Percentiles rank a stretch among this genome's conserved stretches.
These are phyloP conservation scores for Kentomonas sorsogonicus DNA, from an alignment of 208 protist species.

Conservation along the genomic window DNA sequence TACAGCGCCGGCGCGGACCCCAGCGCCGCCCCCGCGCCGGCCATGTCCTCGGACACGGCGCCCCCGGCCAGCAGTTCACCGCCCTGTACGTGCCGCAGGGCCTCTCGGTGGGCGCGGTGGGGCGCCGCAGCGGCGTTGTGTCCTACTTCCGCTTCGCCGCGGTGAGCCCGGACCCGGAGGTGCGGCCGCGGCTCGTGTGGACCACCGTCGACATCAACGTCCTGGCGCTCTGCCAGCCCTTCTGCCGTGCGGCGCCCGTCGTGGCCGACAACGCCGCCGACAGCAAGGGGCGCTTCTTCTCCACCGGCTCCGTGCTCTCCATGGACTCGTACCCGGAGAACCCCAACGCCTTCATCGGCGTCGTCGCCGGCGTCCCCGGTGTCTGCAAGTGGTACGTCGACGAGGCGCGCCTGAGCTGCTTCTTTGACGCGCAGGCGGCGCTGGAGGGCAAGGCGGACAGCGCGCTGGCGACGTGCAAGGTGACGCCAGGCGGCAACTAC, in stretches of 20 bases:
- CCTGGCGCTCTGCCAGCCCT: slow-evolving; percentile 47
- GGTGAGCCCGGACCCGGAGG: slow-evolving; percentile 22
- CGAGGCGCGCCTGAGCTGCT: slow-evolving; percentile 59
- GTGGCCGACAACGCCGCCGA: slow-evolving; percentile 18
- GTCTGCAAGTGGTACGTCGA: slow-evolving; percentile 82
- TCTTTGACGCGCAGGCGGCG: slow-evolving; percentile 47
- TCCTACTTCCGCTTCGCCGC: slow-evolving; percentile 63
- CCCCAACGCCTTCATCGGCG: slow-evolving; percentile 68
- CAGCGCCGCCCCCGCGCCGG: slow-evolving; percentile 18
- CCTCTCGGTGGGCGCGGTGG: slow-evolving; percentile 64
- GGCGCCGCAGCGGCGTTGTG: slow-evolving; percentile 51
- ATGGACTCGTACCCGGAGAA: slow-evolving; percentile 74
- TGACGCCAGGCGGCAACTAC: slow-evolving; percentile 71
- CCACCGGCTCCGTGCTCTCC: slow-evolving; percentile 40
- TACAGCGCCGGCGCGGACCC: slow-evolving; percentile 32
- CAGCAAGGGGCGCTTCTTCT: slow-evolving; percentile 31
- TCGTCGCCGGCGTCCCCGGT: slow-evolving; percentile 57
- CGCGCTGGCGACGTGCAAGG: slow-evolving; percentile 35
- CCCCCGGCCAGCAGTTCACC: slow-evolving; percentile 34
- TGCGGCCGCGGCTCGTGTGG: slow-evolving; percentile 47
- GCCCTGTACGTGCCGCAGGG: slow-evolving; percentile 69
- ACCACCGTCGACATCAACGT: slow-evolving; percentile 42
- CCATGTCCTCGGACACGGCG: slow-evolving; percentile 17
- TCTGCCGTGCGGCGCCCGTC: slow-evolving; percentile 20
- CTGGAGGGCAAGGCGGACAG: slow-evolving; percentile 18